A percentile compares a stretch with the other conserved stretches of the same genome.
These are phyloP conservation scores for Komagataella populi DNA, from an alignment of 805 yeast genomes.

Conservation along the genomic window DNA sequence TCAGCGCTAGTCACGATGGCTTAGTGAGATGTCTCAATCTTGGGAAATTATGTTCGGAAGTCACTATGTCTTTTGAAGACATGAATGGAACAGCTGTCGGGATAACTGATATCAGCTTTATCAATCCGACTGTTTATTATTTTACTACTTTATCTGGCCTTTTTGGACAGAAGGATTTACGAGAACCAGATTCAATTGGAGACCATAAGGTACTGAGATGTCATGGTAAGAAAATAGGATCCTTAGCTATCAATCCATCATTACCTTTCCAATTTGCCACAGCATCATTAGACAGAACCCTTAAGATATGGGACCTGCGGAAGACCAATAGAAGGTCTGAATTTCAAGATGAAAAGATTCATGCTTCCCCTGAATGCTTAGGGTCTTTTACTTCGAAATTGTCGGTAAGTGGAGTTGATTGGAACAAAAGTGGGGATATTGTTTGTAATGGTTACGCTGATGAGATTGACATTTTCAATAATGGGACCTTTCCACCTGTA, in stretches of 20 bases:
- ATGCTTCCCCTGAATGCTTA: constrained; percentile 32
- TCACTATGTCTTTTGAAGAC: constrained; percentile 42
- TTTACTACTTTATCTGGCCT: constrained; percentile 74
- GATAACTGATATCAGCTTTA: constrained; percentile 58
- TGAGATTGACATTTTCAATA: constrained; percentile 58
- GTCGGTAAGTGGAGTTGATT: constrained; percentile 76
- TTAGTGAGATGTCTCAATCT: constrained; percentile 66
- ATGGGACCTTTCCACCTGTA: constrained; percentile 22
- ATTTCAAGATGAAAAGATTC: constrained; percentile 24
- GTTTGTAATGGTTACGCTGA: constrained; percentile 94
- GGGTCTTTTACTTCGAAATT: constrained; percentile 63
- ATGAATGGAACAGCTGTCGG: constrained; percentile 47
- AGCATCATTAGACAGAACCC: constrained; percentile 76
- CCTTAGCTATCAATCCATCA: constrained; percentile 68
- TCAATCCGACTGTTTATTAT: constrained; percentile 44
- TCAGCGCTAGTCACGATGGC: constrained; percentile 80
- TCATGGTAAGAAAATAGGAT: constrained; percentile 88
- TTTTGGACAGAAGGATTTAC: constrained; percentile 58
- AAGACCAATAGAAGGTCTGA: constrained; percentile 42
- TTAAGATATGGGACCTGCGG: constrained; percentile 82
- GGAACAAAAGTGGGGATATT: constrained; percentile 54
- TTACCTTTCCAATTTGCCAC: constrained; percentile 59
- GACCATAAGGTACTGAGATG: constrained; percentile 33
- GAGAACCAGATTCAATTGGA: constrained; percentile 21
- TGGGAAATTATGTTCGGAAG: constrained; percentile 41